Percentiles rank a stretch among this genome's conserved stretches.
These are phyloP conservation scores for Leavenworthia alabamica DNA, from an alignment of 345 rosid species.

Conservation along the genomic window DNA sequence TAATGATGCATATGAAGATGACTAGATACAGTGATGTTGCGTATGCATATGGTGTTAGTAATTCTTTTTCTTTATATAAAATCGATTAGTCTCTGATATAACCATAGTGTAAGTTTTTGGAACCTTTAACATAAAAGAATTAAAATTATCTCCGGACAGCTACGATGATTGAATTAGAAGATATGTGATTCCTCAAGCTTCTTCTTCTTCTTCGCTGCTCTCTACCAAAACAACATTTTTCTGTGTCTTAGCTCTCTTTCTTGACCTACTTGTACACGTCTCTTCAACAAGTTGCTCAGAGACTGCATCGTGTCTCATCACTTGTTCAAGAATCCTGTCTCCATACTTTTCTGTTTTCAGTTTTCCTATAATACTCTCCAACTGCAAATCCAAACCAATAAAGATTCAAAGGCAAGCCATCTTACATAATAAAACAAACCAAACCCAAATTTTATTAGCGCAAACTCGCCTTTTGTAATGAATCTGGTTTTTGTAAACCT, in stretches of 20 bases:
- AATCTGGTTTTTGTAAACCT: slow-evolving; percentile 49
- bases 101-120: background rate
- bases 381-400: slow-evolving; percentile 39
- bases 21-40: too few species aligned
- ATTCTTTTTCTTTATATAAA: too few species aligned
- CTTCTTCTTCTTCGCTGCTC: slow-evolving; percentile 53
- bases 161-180: background rate
- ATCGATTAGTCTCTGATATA: background rate
- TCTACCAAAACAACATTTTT: slow-evolving; percentile 43
- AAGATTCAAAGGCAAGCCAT: slow-evolving; percentile 2
- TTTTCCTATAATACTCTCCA: slow-evolving; percentile 82
- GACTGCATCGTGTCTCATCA: slow-evolving; percentile 28
- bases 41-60: too few species aligned
- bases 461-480: slow-evolving; percentile 39
- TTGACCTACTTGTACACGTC: slow-evolving; percentile 28
- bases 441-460: background rate
- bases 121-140: background rate
- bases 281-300: slow-evolving; percentile 22
- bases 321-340: slow-evolving; percentile 61
- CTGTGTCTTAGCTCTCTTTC: slow-evolving; percentile 59
- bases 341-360: slow-evolving; percentile 74
- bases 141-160: background rate
- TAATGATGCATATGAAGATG: too few species aligned
- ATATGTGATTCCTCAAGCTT: slow-evolving; percentile 1
- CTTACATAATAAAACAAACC: background rate